A percentile compares a stretch with the other conserved stretches of the same genome.
These are phyloP conservation scores for Megacollybia marginata DNA, from an alignment of 768 basidiomycete species.

Conservation along the genomic window DNA sequence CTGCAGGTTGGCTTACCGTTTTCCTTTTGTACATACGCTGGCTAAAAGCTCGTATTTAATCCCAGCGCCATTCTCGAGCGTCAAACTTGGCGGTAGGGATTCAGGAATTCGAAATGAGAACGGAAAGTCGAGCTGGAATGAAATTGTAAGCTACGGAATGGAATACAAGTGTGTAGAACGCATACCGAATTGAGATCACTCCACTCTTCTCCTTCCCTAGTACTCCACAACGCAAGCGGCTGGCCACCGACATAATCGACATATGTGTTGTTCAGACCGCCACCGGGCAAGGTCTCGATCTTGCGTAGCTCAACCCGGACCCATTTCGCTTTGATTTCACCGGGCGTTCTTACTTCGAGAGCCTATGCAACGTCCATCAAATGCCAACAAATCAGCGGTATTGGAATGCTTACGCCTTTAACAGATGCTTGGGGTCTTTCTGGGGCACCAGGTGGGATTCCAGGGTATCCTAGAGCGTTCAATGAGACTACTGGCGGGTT, in stretches of 20 bases:
- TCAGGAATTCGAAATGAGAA: slow-evolving; percentile 91
- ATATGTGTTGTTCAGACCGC: slow-evolving; percentile 61
- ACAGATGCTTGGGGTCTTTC: slow-evolving; percentile 83
- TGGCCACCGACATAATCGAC: slow-evolving; percentile 76
- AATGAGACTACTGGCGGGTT: neutral
- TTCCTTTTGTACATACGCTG: slow-evolving; percentile 78
- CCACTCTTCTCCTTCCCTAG: slow-evolving; percentile 57
- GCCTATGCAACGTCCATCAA: slow-evolving; percentile 37
- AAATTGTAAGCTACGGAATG: neutral
- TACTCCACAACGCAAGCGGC: slow-evolving; percentile 78
- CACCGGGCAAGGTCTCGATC: slow-evolving; percentile 76
- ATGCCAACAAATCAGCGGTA: neutral
- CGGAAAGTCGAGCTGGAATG: slow-evolving; percentile 70
- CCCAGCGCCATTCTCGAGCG: slow-evolving; percentile 73
- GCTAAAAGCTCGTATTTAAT: slow-evolving; percentile 89
- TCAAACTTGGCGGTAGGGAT: slow-evolving; percentile 80
- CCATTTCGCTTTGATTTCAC: slow-evolving; percentile 87
- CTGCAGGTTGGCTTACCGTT: slow-evolving; percentile 37
- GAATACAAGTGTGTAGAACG: slow-evolving; percentile 11
- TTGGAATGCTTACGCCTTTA: slow-evolving; percentile 59
- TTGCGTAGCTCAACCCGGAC: slow-evolving; percentile 87
- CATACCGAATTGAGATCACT: slow-evolving; percentile 59
- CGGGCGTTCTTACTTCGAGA: slow-evolving; percentile 72
- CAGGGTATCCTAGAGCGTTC: slow-evolving; percentile 59
- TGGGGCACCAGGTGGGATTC: slow-evolving; percentile 71